Percentiles rank a stretch among this genome's conserved stretches.
These are phyloP conservation scores for Heliosperma pusillum DNA, from an alignment of 148 eudicot species.

Conservation along the genomic window DNA sequence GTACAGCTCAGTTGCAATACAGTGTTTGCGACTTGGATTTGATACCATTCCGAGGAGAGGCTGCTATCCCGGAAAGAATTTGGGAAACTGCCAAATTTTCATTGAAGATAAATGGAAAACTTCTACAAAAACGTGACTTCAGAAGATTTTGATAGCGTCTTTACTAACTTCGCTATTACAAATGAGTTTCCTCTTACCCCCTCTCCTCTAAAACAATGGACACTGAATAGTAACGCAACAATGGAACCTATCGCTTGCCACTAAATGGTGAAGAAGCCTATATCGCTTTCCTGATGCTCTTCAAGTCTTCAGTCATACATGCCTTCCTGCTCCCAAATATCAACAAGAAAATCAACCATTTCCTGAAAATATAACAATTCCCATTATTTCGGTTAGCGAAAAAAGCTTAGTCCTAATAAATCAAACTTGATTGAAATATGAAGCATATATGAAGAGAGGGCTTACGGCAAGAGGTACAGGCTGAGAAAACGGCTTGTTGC, in stretches of 20 bases:
- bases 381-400: background rate
- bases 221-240: background rate
- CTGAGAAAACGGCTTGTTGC: constrained; percentile 61
- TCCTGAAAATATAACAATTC: constrained; percentile 39
- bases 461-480: constrained; percentile 82
- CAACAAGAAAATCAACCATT: constrained; percentile 84
- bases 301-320: constrained; percentile 51
- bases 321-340: constrained; percentile 87
- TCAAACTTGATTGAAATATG: background rate
- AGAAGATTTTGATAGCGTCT: too few relatives aligned
- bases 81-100: too few relatives aligned
- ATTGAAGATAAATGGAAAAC: too few relatives aligned
- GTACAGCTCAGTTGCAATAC: too few relatives aligned
- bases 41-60: too few relatives aligned
- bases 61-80: too few relatives aligned
- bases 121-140: too few relatives aligned
- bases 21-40: too few relatives aligned
- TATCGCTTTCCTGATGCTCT: constrained; percentile 3
- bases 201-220: background rate
- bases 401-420: background rate
- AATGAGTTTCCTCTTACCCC: constrained; percentile 12
- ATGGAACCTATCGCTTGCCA: background rate
- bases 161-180: constrained; percentile 4
- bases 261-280: background rate
- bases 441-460: background rate